A percentile compares a stretch with the other conserved stretches of the same genome.
These are phyloP conservation scores for Achaetomium macrosporum DNA, from an alignment of 2,329 filamentous ascomycete species.

Conservation along the genomic window DNA sequence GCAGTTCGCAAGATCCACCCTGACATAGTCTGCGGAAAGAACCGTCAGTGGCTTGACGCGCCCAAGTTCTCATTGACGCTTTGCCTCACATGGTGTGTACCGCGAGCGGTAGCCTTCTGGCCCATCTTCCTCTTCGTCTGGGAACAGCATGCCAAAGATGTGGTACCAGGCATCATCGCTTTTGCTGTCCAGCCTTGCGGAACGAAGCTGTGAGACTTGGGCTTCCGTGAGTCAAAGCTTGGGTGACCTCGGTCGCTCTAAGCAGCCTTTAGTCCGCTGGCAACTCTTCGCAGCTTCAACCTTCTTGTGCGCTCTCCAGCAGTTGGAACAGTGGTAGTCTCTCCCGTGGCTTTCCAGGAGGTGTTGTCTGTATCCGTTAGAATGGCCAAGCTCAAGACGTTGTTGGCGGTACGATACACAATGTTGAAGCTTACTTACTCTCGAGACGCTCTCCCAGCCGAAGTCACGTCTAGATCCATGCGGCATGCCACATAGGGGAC, in stretches of 20 bases:
- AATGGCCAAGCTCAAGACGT: too few relatives aligned
- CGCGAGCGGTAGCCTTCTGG: too few relatives aligned
- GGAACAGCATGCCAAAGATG: not conserved
- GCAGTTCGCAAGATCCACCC: too few relatives aligned
- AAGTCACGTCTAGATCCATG: not conserved
- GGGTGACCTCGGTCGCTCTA: not conserved
- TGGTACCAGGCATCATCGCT: not conserved
- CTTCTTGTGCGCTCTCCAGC: not conserved
- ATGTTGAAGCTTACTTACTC: not conserved
- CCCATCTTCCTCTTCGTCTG: not conserved
- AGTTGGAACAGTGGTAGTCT: not conserved
- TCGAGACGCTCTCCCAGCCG: not conserved
- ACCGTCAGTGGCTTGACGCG: too few relatives aligned
- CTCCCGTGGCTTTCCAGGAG: not conserved
- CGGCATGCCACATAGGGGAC: not conserved
- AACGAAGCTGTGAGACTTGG: not conserved
- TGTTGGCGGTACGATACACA: too few relatives aligned
- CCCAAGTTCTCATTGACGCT: too few relatives aligned
- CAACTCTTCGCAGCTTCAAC: not conserved
- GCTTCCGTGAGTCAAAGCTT: not conserved
- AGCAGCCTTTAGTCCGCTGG: not conserved
- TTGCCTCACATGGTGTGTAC: too few relatives aligned
- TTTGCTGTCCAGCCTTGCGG: not conserved
- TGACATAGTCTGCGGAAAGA: not conserved
- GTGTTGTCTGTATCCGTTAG: not conserved